Percentiles rank a stretch among this genome's conserved stretches.
Conservation (phyloP, 164 flowering plant species). For the Annona squamosa region DNA sequence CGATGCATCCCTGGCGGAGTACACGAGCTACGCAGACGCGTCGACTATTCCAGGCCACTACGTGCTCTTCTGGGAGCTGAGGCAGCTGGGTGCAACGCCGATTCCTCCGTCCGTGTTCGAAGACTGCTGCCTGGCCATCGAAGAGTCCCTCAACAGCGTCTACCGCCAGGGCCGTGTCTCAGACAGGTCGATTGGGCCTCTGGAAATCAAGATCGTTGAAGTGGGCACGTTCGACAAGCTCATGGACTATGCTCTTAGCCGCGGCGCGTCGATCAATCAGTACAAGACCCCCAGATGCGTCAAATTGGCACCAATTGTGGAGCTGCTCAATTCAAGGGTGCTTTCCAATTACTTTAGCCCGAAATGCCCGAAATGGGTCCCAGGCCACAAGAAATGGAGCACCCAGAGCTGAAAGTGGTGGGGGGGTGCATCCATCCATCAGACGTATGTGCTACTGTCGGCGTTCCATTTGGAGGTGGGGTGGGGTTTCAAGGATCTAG, state of each 20-base stretch:
- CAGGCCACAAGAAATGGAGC: slow-evolving; percentile 81
- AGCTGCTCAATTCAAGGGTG: slow-evolving; percentile 72
- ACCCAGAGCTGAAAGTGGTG: slow-evolving; percentile 22
- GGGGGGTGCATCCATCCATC: neutral
- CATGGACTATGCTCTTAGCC: slow-evolving; percentile 92
- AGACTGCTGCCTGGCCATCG: slow-evolving; percentile 80
- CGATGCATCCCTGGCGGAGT: slow-evolving; percentile 60
- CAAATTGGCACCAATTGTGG: slow-evolving; percentile 74
- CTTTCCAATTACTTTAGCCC: slow-evolving; percentile 60
- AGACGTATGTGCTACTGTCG: slow-evolving; percentile 6
- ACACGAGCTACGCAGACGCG: slow-evolving; percentile 87
- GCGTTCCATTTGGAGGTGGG: slow-evolving; percentile 4
- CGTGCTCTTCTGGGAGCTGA: slow-evolving; percentile 88
- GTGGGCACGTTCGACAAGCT: slow-evolving; percentile 87
- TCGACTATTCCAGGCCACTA: slow-evolving; percentile 80
- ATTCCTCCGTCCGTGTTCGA: slow-evolving; percentile 78
- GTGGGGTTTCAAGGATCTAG: slow-evolving; percentile 5
- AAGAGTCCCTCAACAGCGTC: slow-evolving; percentile 83
- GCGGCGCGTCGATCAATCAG: slow-evolving; percentile 91
- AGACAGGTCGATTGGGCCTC: slow-evolving; percentile 84
- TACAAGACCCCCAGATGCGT: slow-evolving; percentile 95
- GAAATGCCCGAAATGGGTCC: slow-evolving; percentile 84
- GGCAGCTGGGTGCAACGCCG: slow-evolving; percentile 40
- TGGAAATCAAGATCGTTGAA: slow-evolving; percentile 84
- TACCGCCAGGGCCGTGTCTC: slow-evolving; percentile 79